Conservation (phyloP, 2,329 filamentous ascomycete genomes). For the Lachnellula occidentalis region DNA sequence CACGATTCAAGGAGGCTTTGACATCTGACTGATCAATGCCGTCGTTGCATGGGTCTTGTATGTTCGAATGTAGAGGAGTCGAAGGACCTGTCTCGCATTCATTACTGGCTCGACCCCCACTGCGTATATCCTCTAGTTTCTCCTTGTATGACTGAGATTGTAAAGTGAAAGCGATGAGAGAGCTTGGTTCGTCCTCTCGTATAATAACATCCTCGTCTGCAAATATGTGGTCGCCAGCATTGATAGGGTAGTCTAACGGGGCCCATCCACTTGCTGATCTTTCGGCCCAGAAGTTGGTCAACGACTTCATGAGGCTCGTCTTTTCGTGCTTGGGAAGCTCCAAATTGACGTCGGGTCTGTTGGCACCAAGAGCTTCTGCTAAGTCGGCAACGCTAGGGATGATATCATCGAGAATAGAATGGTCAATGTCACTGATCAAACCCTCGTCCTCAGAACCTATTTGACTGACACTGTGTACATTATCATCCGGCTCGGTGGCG, state of each 20-base stretch:
- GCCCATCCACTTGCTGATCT: slow-evolving; percentile 93
- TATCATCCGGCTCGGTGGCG: slow-evolving; percentile 37
- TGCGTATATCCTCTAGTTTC: slow-evolving; percentile 67
- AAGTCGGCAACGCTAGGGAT: slow-evolving; percentile 58
- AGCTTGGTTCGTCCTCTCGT: slow-evolving; percentile 94
- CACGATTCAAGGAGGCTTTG: slow-evolving; percentile 76
- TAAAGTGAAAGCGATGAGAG: slow-evolving; percentile 87
- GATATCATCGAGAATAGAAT: slow-evolving; percentile 62
- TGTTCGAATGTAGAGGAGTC: slow-evolving; percentile 28
- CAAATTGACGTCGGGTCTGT: slow-evolving; percentile 52
- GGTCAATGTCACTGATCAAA: slow-evolving; percentile 65
- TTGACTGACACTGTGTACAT: slow-evolving; percentile 44
- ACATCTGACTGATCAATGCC: slow-evolving; percentile 61
- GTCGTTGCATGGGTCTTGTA: slow-evolving; percentile 28
- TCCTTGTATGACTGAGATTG: slow-evolving; percentile 80
- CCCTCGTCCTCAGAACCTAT: slow-evolving; percentile 66
- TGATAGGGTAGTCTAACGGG: slow-evolving; percentile 85
- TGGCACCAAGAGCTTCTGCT: slow-evolving; percentile 49
- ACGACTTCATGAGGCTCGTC: slow-evolving; percentile 87
- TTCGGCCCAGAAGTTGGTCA: slow-evolving; percentile 98
- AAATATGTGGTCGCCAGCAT: slow-evolving; percentile 87
- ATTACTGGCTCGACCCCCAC: slow-evolving; percentile 39
- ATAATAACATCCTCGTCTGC: slow-evolving; percentile 96
- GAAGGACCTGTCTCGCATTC: slow-evolving; percentile 21
- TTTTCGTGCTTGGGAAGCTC: slow-evolving; percentile 91